Evolutionary conservation across 768 basidiomycete genomes (phyloP), one percentile per base, ranked within the genome.

Genomic region (Pulveroboletus sp.): DNA sequence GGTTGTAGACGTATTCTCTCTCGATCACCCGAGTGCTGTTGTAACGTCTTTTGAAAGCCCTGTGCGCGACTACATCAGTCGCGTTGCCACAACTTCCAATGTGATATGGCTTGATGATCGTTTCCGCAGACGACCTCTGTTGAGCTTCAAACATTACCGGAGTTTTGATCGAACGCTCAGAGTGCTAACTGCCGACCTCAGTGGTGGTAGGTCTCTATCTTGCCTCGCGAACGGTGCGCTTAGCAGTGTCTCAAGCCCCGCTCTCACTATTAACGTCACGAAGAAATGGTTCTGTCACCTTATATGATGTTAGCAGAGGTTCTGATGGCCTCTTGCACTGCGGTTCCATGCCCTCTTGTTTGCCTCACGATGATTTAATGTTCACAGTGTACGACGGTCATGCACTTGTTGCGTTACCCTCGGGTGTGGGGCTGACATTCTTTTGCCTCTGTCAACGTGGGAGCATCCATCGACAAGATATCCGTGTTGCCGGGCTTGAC

Each of bases 21-120:
- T 73, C 28, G 46, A 63, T 9, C 63, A 53, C 30, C 54, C 66
- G 3, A 62, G 64, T 26, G 71, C 77, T 43, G 46, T 75, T 1
- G 62, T 89, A 15, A 85, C 84, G 1, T 80, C 76, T 24, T 67
- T 83, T 32, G 81, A 82, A 54, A 65, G 73, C 51, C 61, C 69
- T 15, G 55, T 55, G 6, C 59, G 65, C 6, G 74, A 79, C 50
- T 61, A 76, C 39, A 63, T 83, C 35, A 58, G 83, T 28, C 75
- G 78, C 3, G 55, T 87, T 4, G 76, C 74, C 28, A 80, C 86
- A 1, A 90, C 86, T 1, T 71, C 69, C 1, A 74, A 84, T 39
- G 57, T 90, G 14, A 55, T 83, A 13, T 91, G 89, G 88, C 62
- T 90, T 27, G 89, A 92, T 59, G 69, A 73, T 27, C 77, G 88